A percentile compares a stretch with the other conserved stretches of the same genome.
Conservation (phyloP, 2,329 filamentous ascomycete species). For the Exophiala sp. region DNA sequence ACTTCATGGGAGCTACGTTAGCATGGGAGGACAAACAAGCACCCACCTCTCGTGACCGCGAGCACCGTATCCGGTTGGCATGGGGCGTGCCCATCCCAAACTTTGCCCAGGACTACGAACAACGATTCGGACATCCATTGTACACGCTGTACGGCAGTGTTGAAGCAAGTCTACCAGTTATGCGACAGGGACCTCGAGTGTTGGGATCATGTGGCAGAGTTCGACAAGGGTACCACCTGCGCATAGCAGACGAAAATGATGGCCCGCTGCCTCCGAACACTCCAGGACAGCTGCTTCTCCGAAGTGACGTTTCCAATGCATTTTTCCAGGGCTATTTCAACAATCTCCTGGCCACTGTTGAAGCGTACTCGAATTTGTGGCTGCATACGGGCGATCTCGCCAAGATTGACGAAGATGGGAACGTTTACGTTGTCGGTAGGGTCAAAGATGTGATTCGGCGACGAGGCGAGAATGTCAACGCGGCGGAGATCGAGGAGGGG, state of each 20-base stretch:
- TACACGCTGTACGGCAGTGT: conserved; percentile 15
- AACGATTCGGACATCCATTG: conserved; percentile 12
- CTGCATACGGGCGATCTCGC: conserved; percentile 92
- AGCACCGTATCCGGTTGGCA: conserved; percentile 12
- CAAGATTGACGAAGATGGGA: conserved; percentile 51
- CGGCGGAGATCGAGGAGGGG: conserved; percentile 78
- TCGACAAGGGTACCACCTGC: conserved; percentile 11
- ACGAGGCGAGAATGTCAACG: conserved; percentile 92
- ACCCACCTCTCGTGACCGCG: conserved; percentile 3
- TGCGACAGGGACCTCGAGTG: conserved; percentile 4
- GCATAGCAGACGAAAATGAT: conserved; percentile 11
- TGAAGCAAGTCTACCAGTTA: conserved; percentile 12
- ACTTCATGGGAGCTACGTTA: conserved; percentile 19
- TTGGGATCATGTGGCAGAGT: conserved; percentile 9
- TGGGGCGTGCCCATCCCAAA: conserved; percentile 16
- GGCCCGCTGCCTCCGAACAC: conserved; percentile 13
- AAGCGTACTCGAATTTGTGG: conserved; percentile 56
- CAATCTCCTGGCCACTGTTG: conserved; percentile 1
- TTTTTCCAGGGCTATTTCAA: conserved; percentile 20
- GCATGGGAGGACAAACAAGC: conserved; percentile 15
- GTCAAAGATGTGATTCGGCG: conserved; percentile 87
- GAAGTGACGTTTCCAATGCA: conserved; percentile 15
- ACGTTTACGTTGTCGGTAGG: conserved; percentile 19
- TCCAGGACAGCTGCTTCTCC: conserved; percentile 10
- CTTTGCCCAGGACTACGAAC: conserved; percentile 12